These are phyloP conservation scores for Nakazawaea wickerhamii DNA, from an alignment of 805 yeast genomes.

Conservation along the genomic window DNA sequence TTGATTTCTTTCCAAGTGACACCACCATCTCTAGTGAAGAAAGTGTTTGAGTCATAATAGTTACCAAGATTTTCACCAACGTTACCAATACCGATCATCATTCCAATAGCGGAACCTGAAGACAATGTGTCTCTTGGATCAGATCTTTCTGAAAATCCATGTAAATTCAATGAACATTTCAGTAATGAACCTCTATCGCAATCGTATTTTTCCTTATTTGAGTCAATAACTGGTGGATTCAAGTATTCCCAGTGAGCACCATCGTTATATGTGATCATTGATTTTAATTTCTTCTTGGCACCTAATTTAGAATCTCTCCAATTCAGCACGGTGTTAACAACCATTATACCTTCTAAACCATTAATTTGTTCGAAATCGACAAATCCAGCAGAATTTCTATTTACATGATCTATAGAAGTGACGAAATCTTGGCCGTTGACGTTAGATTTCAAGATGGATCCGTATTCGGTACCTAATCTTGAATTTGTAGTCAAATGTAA, in stretches of 20 bases:
- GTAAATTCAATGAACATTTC: slow-evolving; percentile 75
- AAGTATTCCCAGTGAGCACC: slow-evolving; percentile 79
- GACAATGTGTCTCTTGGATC: slow-evolving; percentile 80
- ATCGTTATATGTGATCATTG: slow-evolving; percentile 78
- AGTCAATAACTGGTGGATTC: slow-evolving; percentile 60
- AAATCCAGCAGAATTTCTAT: slow-evolving; percentile 63
- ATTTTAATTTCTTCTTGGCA: slow-evolving; percentile 49
- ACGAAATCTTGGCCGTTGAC: slow-evolving; percentile 84
- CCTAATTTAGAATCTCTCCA: slow-evolving; percentile 38
- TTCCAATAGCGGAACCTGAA: slow-evolving; percentile 80
- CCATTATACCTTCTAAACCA: slow-evolving; percentile 79
- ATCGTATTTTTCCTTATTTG: slow-evolving; percentile 45
- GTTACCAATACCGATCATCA: slow-evolving; percentile 81
- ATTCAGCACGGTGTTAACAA: slow-evolving; percentile 65
- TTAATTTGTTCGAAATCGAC: slow-evolving; percentile 84
- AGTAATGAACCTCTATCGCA: slow-evolving; percentile 47
- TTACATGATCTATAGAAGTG: slow-evolving; percentile 58
- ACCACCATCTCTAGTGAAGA: slow-evolving; percentile 81
- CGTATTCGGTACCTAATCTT: slow-evolving; percentile 53
- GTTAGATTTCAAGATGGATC: slow-evolving; percentile 77
- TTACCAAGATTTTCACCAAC: slow-evolving; percentile 62
- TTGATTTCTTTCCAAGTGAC: slow-evolving; percentile 73
- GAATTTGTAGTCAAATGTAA: slow-evolving; percentile 70
- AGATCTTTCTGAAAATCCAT: slow-evolving; percentile 79
- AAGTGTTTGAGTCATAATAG: slow-evolving; percentile 44